These are phyloP conservation scores for Coniochaeta sp. DNA, from an alignment of 2,329 filamentous ascomycete genomes.

Conservation along the genomic window DNA sequence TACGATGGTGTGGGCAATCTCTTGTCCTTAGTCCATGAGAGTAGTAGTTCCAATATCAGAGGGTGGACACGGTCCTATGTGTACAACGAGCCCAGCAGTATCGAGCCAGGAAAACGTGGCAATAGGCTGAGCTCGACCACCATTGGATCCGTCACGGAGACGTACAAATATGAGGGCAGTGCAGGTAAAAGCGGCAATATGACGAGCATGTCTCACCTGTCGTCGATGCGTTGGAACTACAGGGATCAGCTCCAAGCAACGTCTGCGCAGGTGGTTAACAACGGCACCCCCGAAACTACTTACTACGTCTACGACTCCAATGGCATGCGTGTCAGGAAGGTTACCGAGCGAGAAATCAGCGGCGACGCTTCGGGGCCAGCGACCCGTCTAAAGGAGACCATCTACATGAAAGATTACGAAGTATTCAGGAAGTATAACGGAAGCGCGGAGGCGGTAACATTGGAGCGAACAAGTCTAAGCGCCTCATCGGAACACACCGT, in stretches of 20 bases:
- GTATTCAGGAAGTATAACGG: constrained; percentile 4
- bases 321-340: constrained; percentile 16
- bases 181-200: neutral
- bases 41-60: too few relatives aligned
- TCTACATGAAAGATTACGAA: constrained; percentile 8
- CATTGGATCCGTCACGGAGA: neutral
- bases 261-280: too few relatives aligned
- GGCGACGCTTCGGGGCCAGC: neutral
- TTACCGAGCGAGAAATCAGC: constrained; percentile 12
- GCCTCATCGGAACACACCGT: neutral
- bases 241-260: neutral
- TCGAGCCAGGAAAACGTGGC: neutral
- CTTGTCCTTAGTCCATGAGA: constrained; percentile 7
- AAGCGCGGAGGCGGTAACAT: neutral
- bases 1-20: constrained; percentile 14
- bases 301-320: constrained; percentile 16
- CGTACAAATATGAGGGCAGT: neutral
- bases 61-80: constrained; percentile 10
- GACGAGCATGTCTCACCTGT: neutral
- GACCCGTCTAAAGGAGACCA: constrained; percentile 2
- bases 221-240: neutral
- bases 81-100: constrained; percentile 8
- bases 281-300: too few relatives aligned
- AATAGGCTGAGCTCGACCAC: constrained; percentile 5
- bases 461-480: constrained; percentile 2